Percentiles rank a stretch among this genome's conserved stretches.
phyloP scores from a whole-genome alignment of 768 basidiomycete genomes.

The Crucibulum laeve region DNA sequence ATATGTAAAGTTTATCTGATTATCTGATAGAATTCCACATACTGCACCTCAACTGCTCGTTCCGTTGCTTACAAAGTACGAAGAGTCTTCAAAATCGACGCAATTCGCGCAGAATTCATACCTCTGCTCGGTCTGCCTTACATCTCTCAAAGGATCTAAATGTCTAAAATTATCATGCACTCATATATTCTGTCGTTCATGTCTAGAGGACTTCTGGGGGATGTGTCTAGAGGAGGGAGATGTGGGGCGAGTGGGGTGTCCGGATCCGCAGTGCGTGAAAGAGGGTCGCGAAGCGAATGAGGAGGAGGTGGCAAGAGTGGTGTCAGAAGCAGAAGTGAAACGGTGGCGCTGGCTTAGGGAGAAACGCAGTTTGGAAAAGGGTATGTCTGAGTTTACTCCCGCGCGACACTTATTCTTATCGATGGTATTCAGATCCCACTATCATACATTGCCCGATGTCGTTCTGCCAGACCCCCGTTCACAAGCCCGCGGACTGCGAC shows the following conservation, averaged over 20 bases:
- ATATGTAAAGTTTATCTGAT: conserved; percentile 6
- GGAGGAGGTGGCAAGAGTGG: conserved; percentile 70
- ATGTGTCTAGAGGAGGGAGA: conserved; percentile 80
- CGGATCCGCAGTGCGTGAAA: conserved; percentile 79
- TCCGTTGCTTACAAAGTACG: conserved; percentile 42
- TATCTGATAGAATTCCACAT: conserved; percentile 44
- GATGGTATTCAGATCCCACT: conserved; percentile 53
- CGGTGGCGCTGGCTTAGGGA: conserved; percentile 79
- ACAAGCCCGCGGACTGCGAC: conserved; percentile 42
- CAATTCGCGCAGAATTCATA: conserved; percentile 65
- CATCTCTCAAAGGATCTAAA: conserved; percentile 66
- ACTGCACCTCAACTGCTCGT: conserved; percentile 51
- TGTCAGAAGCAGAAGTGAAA: conserved; percentile 56
- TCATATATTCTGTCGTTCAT: conserved; percentile 83
- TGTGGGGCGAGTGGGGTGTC: conserved; percentile 72
- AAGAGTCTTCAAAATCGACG: conserved; percentile 38
- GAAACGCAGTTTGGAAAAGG: conserved; percentile 70
- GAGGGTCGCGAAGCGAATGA: conserved; percentile 51
- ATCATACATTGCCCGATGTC: conserved; percentile 78
- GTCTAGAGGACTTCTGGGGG: conserved; percentile 79
- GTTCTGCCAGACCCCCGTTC: conserved; percentile 78
- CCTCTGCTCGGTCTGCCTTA: conserved; percentile 74
- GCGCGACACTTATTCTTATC: background rate
- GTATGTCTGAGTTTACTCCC: conserved; percentile 26
- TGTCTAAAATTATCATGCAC: conserved; percentile 68